phyloP scores from a whole-genome alignment of 176 grass and related monocot genomes.

The Eremochloa ophiuroides region DNA sequence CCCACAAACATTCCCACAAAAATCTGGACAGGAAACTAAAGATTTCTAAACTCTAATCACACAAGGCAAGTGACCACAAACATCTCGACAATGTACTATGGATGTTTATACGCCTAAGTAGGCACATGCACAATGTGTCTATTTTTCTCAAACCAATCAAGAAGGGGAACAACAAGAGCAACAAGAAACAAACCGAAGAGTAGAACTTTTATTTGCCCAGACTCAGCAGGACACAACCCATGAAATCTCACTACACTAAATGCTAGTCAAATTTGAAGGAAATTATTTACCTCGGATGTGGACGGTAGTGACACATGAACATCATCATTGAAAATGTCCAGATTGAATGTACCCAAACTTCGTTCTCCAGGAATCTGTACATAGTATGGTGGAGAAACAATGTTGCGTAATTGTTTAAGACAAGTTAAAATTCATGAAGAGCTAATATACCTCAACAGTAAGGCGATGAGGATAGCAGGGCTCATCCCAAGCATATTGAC shows the following conservation, averaged over 20 bases:
- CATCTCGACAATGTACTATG: background rate
- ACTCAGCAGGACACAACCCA: background rate
- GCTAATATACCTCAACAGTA: conserved; percentile 68
- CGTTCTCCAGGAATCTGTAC: conserved; percentile 85
- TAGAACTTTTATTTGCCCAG: background rate
- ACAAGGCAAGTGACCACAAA: background rate
- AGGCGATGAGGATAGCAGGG: conserved; percentile 94
- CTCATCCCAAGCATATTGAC: conserved; percentile 98
- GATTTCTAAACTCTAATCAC: background rate
- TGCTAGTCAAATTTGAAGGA: conserved; percentile 13
- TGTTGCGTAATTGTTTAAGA: conserved; percentile 19
- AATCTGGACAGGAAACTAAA: background rate
- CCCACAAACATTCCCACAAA: background rate
- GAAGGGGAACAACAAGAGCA: background rate
- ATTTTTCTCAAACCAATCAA: background rate
- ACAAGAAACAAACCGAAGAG: background rate
- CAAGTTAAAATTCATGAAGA: conserved; percentile 12
- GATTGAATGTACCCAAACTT: conserved; percentile 91
- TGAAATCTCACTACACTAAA: background rate
- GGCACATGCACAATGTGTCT: background rate
- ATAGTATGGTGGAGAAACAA: conserved; percentile 22
- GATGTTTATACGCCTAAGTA: background rate
- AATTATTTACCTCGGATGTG: conserved; percentile 72
- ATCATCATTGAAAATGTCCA: conserved; percentile 71
- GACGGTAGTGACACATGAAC: conserved; percentile 64